Conservation (phyloP, 1,284 basidiomycete species). For the Puccinia polysora region DNA sequence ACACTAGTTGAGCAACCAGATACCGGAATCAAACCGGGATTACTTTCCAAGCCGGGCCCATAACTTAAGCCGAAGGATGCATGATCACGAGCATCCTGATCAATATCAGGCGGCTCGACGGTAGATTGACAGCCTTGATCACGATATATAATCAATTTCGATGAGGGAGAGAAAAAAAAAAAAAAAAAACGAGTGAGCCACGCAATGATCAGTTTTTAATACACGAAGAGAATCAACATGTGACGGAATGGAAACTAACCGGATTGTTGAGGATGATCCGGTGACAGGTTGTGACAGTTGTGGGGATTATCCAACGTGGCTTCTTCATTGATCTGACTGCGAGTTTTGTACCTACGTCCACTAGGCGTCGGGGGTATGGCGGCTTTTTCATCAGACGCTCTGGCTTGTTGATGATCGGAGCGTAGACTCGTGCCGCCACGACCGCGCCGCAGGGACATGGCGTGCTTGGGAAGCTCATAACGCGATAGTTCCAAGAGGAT, state of each 20-base stretch:
- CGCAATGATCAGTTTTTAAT: not conserved
- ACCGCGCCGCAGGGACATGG: constrained; percentile 38
- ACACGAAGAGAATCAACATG: no score
- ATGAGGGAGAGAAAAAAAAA: not conserved
- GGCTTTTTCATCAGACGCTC: constrained; percentile 6
- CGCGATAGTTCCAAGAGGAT: constrained; percentile 39
- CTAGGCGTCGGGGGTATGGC: constrained; percentile 14
- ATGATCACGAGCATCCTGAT: not conserved
- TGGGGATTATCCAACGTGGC: not conserved
- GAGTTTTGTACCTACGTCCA: constrained; percentile 27
- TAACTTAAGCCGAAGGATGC: constrained; percentile 11
- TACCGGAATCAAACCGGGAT: constrained; percentile 17
- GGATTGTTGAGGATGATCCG: not conserved
- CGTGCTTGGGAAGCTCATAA: constrained; percentile 30
- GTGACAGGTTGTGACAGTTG: not conserved
- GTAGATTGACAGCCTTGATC: not conserved
- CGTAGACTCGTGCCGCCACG: constrained; percentile 19
- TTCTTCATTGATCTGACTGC: constrained; percentile 38
- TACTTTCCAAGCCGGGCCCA: constrained; percentile 4
- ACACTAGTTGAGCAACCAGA: constrained; percentile 38
- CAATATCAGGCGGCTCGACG: not conserved
- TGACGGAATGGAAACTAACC: not conserved
- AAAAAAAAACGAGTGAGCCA: not conserved
- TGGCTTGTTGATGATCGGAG: not conserved
- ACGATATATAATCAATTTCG: not conserved